These are phyloP conservation scores for Glycyrrhiza uralensis DNA, from an alignment of 306 rosid genomes.

Conservation along the genomic window DNA sequence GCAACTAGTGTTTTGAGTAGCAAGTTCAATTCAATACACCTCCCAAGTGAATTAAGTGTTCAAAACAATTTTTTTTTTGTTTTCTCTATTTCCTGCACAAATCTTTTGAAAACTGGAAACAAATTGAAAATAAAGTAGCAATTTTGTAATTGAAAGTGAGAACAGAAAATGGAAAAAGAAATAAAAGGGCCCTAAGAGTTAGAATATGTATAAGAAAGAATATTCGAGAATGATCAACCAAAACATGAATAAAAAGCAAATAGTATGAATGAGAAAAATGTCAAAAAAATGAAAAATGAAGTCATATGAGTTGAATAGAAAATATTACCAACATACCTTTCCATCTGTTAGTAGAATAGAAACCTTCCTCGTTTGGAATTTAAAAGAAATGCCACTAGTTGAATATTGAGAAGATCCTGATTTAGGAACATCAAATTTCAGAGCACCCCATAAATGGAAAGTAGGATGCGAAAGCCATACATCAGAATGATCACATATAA, in stretches of 20 bases:
- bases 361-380: constrained; percentile 56
- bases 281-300: background rate
- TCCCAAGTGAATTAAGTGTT: background rate
- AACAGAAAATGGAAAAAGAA: too few relatives aligned
- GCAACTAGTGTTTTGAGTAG: background rate
- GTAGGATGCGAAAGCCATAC: constrained; percentile 73
- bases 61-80: too few relatives aligned
- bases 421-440: constrained; percentile 41
- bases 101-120: too few relatives aligned
- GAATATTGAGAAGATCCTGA: constrained; percentile 51
- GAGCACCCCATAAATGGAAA: constrained; percentile 54
- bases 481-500: constrained; percentile 63
- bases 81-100: too few relatives aligned
- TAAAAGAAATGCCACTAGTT: constrained; percentile 38
- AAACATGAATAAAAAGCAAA: background rate
- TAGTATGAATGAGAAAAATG: background rate
- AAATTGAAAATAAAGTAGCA: too few relatives aligned
- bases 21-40: background rate
- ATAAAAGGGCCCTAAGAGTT: too few relatives aligned
- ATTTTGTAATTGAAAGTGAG: too few relatives aligned
- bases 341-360: constrained; percentile 82
- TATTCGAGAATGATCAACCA: background rate
- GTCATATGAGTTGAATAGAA: background rate
- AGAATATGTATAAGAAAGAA: background rate
- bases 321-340: constrained; percentile 56